Conservation (phyloP, 805 yeast species). For the Wickerhamomyces rabaulensis region DNA sequence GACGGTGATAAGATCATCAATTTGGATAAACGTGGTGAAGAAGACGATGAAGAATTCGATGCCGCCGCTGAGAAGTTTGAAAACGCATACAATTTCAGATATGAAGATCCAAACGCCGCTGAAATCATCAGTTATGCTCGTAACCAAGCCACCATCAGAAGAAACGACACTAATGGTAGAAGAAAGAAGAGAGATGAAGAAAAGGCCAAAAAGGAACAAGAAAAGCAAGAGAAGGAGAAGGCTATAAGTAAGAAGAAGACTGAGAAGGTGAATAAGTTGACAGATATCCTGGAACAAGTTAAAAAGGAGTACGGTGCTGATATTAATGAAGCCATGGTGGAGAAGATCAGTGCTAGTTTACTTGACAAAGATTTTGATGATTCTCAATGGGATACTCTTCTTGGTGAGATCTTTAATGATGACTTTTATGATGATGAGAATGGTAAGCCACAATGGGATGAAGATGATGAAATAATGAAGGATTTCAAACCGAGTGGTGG, state of each 20-base stretch:
- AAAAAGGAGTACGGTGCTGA: conserved; percentile 40
- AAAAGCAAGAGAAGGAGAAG: conserved; percentile 50
- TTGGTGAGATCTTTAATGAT: conserved; percentile 82
- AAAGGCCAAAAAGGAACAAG: conserved; percentile 46
- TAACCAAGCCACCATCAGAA: conserved; percentile 84
- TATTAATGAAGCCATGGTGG: conserved; percentile 50
- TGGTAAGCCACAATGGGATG: conserved; percentile 62
- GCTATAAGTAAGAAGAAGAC: conserved; percentile 67
- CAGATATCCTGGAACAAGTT: conserved; percentile 50
- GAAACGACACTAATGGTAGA: conserved; percentile 68
- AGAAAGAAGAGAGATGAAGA: conserved; percentile 77
- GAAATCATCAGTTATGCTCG: conserved; percentile 95
- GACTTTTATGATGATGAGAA: conserved; percentile 61
- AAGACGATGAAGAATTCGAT: conserved; percentile 82
- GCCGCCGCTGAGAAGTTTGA: conserved; percentile 90
- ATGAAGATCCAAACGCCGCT: conserved; percentile 85
- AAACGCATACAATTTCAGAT: conserved; percentile 90
- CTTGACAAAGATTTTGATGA: conserved; percentile 86
- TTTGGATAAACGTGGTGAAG: conserved; percentile 37
- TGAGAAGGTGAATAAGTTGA: conserved; percentile 68
- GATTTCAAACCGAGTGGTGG: conserved; percentile 36
- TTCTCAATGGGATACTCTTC: conserved; percentile 83
- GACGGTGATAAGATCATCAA: conserved; percentile 53
- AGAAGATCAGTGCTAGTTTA: conserved; percentile 68
- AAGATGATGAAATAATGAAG: conserved; percentile 49